Conservation (phyloP, 164 flowering plant species). For the Piper betle region DNA sequence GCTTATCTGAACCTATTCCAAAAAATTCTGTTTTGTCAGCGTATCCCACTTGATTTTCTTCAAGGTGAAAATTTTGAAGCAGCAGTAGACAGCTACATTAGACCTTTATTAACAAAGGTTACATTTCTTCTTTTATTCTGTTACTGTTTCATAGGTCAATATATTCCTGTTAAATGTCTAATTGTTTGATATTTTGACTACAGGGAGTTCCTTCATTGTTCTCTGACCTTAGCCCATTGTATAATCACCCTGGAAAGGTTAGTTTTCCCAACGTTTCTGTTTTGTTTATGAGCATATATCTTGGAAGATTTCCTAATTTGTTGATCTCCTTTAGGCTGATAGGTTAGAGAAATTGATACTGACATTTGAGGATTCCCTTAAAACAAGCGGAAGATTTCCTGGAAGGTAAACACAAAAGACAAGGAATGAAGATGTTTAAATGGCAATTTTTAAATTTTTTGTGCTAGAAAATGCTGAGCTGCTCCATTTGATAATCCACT, state of each 20-base stretch:
- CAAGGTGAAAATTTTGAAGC: conserved; percentile 62
- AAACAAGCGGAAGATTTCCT: conserved; percentile 57
- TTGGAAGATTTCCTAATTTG: neutral
- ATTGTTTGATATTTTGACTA: too few relatives aligned
- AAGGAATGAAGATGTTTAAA: too few relatives aligned
- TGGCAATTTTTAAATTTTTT: too few relatives aligned
- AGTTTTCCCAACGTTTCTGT: conserved; percentile 6
- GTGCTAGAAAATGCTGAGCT: too few relatives aligned
- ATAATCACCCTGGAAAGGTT: conserved; percentile 85
- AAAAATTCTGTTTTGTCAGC: conserved; percentile 28
- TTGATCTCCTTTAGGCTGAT: conserved; percentile 44
- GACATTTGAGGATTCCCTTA: conserved; percentile 67
- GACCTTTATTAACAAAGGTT: conserved; percentile 90
- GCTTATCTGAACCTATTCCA: neutral
- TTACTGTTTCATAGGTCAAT: too few relatives aligned
- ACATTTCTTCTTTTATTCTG: neutral
- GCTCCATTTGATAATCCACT: too few relatives aligned
- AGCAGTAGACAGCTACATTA: conserved; percentile 69
- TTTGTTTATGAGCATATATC: neutral
- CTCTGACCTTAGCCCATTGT: conserved; percentile 89
- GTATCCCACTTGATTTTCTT: conserved; percentile 98
- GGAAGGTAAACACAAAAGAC: conserved; percentile 44
- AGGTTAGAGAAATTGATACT: conserved; percentile 69
- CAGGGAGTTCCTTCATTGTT: conserved; percentile 98
- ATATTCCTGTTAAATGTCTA: too few relatives aligned